Conservation (phyloP, 83 land plant species). For the Larix sibirica region DNA sequence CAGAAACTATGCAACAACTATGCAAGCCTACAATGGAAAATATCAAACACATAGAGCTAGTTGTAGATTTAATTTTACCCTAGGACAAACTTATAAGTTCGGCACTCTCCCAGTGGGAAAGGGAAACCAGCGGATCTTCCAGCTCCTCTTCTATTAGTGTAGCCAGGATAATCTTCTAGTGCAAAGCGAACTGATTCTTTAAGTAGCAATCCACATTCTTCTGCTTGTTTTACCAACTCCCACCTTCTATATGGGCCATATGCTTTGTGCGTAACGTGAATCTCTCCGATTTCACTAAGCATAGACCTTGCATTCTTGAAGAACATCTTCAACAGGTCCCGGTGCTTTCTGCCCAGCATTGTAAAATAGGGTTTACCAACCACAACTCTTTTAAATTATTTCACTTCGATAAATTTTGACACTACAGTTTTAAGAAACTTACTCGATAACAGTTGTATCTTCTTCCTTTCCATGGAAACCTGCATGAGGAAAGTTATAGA, state of each 20-base stretch:
- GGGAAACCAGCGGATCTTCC: too few relatives aligned
- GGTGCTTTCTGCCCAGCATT: constrained; percentile 14
- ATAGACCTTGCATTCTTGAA: constrained; percentile 20
- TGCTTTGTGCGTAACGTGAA: too few relatives aligned
- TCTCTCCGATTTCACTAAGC: constrained; percentile 29
- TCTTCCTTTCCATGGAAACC: too few relatives aligned
- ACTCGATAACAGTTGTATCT: constrained; percentile 5
- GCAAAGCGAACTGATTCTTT: constrained; percentile 17
- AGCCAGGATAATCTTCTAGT: constrained; percentile 41
- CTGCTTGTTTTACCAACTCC: too few relatives aligned
- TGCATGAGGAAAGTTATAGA: too few relatives aligned
- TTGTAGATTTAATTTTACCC: background rate
- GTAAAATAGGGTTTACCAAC: background rate
- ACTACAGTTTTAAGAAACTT: background rate
- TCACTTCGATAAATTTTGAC: background rate
- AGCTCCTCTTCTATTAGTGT: constrained; percentile 43
- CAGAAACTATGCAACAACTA: too few relatives aligned
- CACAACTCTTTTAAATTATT: background rate
- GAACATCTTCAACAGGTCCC: background rate
- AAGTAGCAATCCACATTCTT: too few relatives aligned
- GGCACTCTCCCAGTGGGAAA: background rate
- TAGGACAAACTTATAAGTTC: constrained; percentile 16
- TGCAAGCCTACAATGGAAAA: too few relatives aligned
- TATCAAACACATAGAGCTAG: too few relatives aligned
- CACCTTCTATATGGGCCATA: too few relatives aligned